phyloP scores from a whole-genome alignment of 2,329 filamentous ascomycete genomes.

The Fusarium sp. region DNA sequence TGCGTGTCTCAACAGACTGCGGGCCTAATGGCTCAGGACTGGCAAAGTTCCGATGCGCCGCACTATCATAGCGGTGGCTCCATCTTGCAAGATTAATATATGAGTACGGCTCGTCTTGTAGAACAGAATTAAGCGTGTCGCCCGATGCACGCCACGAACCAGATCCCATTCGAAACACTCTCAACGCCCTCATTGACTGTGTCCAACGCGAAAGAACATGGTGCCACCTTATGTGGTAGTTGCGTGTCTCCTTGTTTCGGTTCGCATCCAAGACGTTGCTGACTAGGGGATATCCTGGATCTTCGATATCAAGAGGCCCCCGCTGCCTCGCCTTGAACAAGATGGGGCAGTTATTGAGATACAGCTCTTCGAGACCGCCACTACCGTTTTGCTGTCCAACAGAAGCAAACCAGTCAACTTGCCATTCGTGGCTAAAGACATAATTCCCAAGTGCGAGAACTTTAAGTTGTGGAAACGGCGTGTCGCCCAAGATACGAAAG shows the following conservation, averaged over 20 bases:
- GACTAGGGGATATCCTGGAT: slow-evolving; percentile 18
- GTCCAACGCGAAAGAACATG: slow-evolving; percentile 21
- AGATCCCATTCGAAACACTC: slow-evolving; percentile 13
- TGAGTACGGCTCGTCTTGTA: not conserved
- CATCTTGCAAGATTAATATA: not conserved
- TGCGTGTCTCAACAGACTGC: accelerated
- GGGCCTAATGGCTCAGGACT: not conserved
- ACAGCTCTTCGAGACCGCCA: slow-evolving; percentile 54
- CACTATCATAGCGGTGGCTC: not conserved
- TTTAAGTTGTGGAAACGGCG: slow-evolving; percentile 56
- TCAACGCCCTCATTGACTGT: slow-evolving; percentile 22
- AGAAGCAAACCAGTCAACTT: slow-evolving; percentile 63
- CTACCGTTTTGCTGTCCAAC: slow-evolving; percentile 45
- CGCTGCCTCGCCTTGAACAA: slow-evolving; percentile 29
- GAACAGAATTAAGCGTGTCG: not conserved
- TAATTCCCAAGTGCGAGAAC: slow-evolving; percentile 58
- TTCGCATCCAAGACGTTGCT: accelerated
- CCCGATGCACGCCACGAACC: not conserved
- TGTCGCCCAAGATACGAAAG: slow-evolving; percentile 39
- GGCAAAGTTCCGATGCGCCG: slow-evolving; percentile 2
- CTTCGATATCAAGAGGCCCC: not conserved
- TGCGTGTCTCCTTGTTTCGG: accelerated
- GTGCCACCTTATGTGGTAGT: slow-evolving; percentile 28
- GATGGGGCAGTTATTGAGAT: slow-evolving; percentile 61
- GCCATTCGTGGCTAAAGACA: slow-evolving; percentile 61